Conservation (phyloP, 1,284 basidiomycete genomes). For the Microbotryum intermedium region DNA sequence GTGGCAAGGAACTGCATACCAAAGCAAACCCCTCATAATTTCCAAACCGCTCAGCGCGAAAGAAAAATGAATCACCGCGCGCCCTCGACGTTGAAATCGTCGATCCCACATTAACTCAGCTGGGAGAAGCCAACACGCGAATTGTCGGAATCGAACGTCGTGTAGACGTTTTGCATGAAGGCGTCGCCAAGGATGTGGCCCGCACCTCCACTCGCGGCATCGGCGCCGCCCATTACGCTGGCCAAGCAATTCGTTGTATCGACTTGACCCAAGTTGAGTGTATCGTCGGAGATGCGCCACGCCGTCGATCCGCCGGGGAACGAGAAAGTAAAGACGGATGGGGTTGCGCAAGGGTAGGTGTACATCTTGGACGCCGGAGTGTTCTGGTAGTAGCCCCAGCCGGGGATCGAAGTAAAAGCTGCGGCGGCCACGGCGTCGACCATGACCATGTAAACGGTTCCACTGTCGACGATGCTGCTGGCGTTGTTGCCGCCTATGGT, state of each 20-base stretch:
- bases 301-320: slow-evolving; percentile 26
- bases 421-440: too few species aligned
- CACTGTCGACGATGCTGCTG: too few species aligned
- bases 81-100: too few species aligned
- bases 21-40: too few species aligned
- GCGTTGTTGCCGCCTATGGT: too few species aligned
- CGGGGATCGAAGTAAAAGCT: slow-evolving; percentile 20
- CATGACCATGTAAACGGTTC: too few species aligned
- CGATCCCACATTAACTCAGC: too few species aligned
- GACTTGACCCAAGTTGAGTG: slow-evolving; percentile 31
- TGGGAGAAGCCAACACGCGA: slow-evolving; percentile 41
- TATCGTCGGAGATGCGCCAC: slow-evolving; percentile 17
- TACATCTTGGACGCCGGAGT: too few species aligned
- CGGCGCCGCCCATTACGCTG: slow-evolving; percentile 36
- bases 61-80: too few species aligned
- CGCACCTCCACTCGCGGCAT: slow-evolving; percentile 33
- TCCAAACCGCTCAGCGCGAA: too few species aligned
- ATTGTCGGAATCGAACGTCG: slow-evolving; percentile 41
- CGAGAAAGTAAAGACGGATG: slow-evolving; percentile 37
- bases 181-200: slow-evolving; percentile 42
- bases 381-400: slow-evolving; percentile 34
- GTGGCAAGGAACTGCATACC: too few species aligned
- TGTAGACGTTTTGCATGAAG: slow-evolving; percentile 36
- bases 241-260: slow-evolving; percentile 21
- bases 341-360: slow-evolving; percentile 35